Percentiles rank a stretch among this genome's conserved stretches.
Conservation (phyloP, 768 basidiomycete genomes). For the Paxillus involutus region DNA sequence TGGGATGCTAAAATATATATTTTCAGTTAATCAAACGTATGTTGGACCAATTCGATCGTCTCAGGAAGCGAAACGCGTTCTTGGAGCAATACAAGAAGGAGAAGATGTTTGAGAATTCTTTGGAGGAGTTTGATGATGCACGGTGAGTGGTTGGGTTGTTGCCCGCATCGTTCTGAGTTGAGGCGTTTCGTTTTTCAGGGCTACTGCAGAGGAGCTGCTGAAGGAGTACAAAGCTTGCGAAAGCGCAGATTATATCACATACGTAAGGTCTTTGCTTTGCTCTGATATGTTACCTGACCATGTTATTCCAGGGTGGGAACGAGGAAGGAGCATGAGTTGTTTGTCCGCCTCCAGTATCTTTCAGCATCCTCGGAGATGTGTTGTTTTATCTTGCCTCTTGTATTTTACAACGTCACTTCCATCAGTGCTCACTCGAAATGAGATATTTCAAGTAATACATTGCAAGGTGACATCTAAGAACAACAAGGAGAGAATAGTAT, state of each 20-base stretch:
- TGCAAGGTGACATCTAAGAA: slow-evolving; percentile 22
- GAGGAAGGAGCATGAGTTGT: slow-evolving; percentile 29
- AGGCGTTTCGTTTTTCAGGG: slow-evolving; percentile 42
- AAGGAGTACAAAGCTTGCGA: slow-evolving; percentile 98
- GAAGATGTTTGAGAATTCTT: slow-evolving; percentile 87
- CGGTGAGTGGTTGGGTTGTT: slow-evolving; percentile 49
- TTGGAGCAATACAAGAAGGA: slow-evolving; percentile 98
- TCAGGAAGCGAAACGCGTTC: slow-evolving; percentile 89
- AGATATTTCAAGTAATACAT: slow-evolving; percentile 19
- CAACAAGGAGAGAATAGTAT: slow-evolving; percentile 9
- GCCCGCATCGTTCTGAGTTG: background rate
- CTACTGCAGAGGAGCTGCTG: slow-evolving; percentile 81
- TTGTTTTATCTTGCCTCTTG: slow-evolving; percentile 1
- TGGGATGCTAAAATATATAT: background rate
- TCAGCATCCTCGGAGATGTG: background rate
- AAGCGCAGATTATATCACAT: slow-evolving; percentile 90
- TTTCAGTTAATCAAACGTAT: slow-evolving; percentile 89
- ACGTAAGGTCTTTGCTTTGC: slow-evolving; percentile 45
- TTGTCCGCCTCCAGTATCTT: background rate
- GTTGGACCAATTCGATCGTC: slow-evolving; percentile 90
- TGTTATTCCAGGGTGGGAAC: slow-evolving; percentile 28
- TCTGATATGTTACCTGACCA: background rate
- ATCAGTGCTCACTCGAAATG: slow-evolving; percentile 1
- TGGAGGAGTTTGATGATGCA: slow-evolving; percentile 98
- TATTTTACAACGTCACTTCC: background rate